phyloP scores from a whole-genome alignment of 192 early-diverging fungal species.

The Dispira parvispora region DNA sequence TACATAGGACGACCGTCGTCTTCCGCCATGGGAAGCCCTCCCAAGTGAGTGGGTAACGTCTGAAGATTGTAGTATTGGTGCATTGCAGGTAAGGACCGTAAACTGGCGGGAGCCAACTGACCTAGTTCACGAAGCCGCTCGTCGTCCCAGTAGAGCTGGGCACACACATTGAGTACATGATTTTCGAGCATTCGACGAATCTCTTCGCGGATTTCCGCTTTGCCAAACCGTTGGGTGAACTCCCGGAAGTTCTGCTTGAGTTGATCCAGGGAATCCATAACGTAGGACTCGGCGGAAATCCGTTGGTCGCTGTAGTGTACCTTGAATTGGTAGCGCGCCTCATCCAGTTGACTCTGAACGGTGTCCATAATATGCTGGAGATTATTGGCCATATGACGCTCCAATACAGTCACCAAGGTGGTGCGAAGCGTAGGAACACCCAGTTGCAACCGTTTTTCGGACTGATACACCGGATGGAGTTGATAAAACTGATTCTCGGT shows the following conservation, averaged over 20 bases:
- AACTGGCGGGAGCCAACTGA: slow-evolving; percentile 25
- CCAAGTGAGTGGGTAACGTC: slow-evolving; percentile 13
- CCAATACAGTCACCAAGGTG: slow-evolving; percentile 76
- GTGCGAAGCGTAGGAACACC: slow-evolving; percentile 75
- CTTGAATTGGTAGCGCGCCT: slow-evolving; percentile 94
- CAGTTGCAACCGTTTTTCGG: slow-evolving; percentile 38
- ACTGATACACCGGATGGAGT: slow-evolving; percentile 31
- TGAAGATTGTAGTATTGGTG: slow-evolving; percentile 4
- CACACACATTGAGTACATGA: slow-evolving; percentile 76
- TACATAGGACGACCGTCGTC: slow-evolving; percentile 23
- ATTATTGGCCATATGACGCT: slow-evolving; percentile 77
- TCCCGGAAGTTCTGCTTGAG: slow-evolving; percentile 91
- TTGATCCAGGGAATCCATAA: slow-evolving; percentile 81
- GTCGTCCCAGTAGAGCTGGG: slow-evolving; percentile 84
- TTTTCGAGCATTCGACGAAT: slow-evolving; percentile 85
- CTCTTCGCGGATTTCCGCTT: slow-evolving; percentile 82
- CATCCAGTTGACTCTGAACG: slow-evolving; percentile 88
- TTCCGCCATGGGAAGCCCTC: neutral
- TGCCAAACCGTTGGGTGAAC: slow-evolving; percentile 82
- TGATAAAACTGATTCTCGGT: slow-evolving; percentile 42
- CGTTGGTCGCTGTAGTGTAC: slow-evolving; percentile 95
- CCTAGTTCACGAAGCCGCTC: slow-evolving; percentile 46
- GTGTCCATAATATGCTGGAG: slow-evolving; percentile 73
- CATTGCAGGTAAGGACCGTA: neutral
- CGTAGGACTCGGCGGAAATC: slow-evolving; percentile 90